Evolutionary conservation across 139 green algal species (phyloP), one percentile per base, ranked within the genome.

Genomic region (Zygnema circumcarinatum): DNA sequence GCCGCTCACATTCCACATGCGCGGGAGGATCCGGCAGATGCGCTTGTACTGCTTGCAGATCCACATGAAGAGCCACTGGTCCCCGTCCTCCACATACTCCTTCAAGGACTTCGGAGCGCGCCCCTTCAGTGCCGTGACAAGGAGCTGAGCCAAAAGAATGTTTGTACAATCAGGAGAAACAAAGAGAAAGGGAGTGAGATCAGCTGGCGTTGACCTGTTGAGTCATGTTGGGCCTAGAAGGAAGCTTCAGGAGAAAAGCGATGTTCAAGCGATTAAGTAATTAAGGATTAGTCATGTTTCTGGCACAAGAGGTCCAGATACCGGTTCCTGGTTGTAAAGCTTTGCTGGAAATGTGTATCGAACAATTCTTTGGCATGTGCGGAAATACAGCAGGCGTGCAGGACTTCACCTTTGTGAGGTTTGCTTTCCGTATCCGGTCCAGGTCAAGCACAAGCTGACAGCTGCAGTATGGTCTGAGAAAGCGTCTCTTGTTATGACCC

Each of bases 381-480:
- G n/a, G n/a, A n/a, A n/a, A n/a, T n/a, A n/a, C n/a, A n/a, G n/a
- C n/a, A n/a, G n/a, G n/a, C n/a, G n/a, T n/a, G n/a, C n/a, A n/a
- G n/a, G 29, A 56, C n/a, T 39, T 29, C 74, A 81, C 74, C 74
- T 81, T 76, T 20, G 79, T 85, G 79, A 85, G 56, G 2, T 85
- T 85, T 1, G 52, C 52, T 53, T 79, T 81, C 36, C 79, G 79
- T 38, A 85, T 76, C 11, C 79, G 67, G n/a, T 85, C n/a, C 31
- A 85, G 33, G 79, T 85, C 79, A 29, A 85, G 52, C 53, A 85
- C 56, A 42, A 85, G 41, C 56, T 76, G 52, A 53, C 79, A 85
- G 79, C 47, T 81, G 56, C 79, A 85, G 56, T 76, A 76, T 42
- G 52, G 56, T 29, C 52, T 36, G 29, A 79, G 53, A 1, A 33